Evolutionary conservation across 768 basidiomycete genomes (phyloP), one percentile per base, ranked within the genome.

Genomic region (Ephemerocybe angulata): DNA sequence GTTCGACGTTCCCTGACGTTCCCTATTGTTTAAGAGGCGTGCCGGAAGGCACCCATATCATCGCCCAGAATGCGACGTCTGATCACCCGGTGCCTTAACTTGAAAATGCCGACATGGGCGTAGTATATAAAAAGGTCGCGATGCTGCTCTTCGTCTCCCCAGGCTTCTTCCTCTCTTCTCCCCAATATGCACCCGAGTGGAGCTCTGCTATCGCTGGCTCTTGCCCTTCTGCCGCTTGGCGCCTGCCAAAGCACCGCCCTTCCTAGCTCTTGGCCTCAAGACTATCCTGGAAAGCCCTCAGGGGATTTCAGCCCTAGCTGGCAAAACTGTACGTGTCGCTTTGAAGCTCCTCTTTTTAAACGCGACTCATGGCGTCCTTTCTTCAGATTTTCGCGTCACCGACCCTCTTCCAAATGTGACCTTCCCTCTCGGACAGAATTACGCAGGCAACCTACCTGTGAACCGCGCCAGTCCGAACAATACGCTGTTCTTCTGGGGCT

Each of bases 401-500:
- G 58, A 71, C 13, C 63, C 63, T 29, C 75, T 87, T 13, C 85
- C 86, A 11, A 85, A 86, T 60, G 70, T 86, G n/a, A 81, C 83
- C 0, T 85, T 83, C 63, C 62, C 70, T 40, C 62, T 75, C 24
- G 69, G 75, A 28, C 77, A 76, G n/a, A 80, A 74, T 61, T 87
- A 73, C 62, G 84, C 86, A 1, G 86, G 86, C 51, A 87, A 86
- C 54, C 73, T 87, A 50, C 76, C 78, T 27, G 85, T 87, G 3
- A 73, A 82, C 57, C 77, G 85, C 47, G 66, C 69, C 7, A 77
- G 76, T 64, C 82, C 82, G 0, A 86, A 87, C 50, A 69, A 86
- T 56, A 86, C 85, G 0, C 70, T 87, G 15, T 87, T 86, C 69
- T 87, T 87, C 65, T 76, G 79, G 70, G 85, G 76, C 15, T 82